Evolutionary conservation across 352 stramenopile genomes (phyloP), one percentile per base, ranked within the genome.

Genomic region (Globisporangium polare): DNA sequence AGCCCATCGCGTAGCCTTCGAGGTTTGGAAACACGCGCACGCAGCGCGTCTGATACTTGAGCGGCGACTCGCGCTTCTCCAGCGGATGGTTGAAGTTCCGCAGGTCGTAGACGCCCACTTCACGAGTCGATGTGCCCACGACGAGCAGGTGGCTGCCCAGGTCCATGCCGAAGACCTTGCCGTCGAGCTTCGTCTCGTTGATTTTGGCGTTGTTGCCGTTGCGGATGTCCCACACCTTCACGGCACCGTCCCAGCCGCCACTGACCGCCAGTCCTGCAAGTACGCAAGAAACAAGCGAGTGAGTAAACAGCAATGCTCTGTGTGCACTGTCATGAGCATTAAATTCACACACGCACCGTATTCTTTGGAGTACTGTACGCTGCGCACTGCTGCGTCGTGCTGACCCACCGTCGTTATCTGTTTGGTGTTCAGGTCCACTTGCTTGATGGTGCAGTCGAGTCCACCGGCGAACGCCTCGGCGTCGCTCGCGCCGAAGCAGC

Each of bases 31-130:
- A 88, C n/a, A 90, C 66, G 43, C 78, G 63, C 10, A 94, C 72
- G 68, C 89, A 98, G 20, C 96, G 86, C 26, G 92, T 95, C 74
- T 99, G 96, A 66, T 92, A 94, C 77, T 97, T 94, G 64, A 96
- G 73, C 60, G 81, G 81, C 58, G 74, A 96, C 53, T 94, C 77
- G n/a, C 83, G 77, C 53, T 71, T 57, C 58, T 94, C 63, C 20
- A 94, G 41, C 20, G 90, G 86, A 26, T 74, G 63, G 15, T 58
- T 62, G 8, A 89, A 80, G 59, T 92, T 90, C 35, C 90, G 74
- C 56, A 97, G 60, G 61, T 98, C 92, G 61, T 94, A 97, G 7
- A 91, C 72, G 58, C 67, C 75, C 76, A 83, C 68, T 54, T 85
- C 71, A 20, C 75, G 73, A 33, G 66, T 74, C 5, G 79, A 89